Base-by-base conservation (phyloP, 2,329 filamentous ascomycete genomes). In the Diaporthe sp. region DNA sequence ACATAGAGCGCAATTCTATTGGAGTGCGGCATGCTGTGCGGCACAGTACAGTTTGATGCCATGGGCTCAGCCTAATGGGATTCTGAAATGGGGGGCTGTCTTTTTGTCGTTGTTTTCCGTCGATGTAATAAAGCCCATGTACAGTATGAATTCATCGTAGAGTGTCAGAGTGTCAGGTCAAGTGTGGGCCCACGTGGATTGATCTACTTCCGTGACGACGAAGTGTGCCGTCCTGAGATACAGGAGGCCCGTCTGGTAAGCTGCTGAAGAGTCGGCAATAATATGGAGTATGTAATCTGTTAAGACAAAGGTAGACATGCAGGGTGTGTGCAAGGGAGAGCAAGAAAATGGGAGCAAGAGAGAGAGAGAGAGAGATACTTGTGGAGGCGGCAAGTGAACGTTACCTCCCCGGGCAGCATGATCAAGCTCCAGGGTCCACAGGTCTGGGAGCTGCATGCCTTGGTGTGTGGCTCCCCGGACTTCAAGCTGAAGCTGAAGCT, bases 401-500 rank as follows among this genome's bases (percentile, higher is more conserved):
- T 68, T 68, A 68, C 65, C 19, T 55, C 28, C 37, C 37, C 37
- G 12, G 31, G 55, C 31, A 37, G 17, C 58, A 61, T 12, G 34
- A 4, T 61, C 12, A 17, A 42, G 37, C 37, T 60, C 34, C 22
- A 25, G 44, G 46, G 31, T 42, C 31, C 12, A 53, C 39, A 25
- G 39, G 42, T 22, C 25, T 62, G 39, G 60, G 7, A 61, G 60
- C 60, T 62, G 61, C 39, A 65, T 12, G 57, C 57, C 22, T 34
- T 25, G 22, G 6, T 31, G 42, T 42, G 60, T 37, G 13, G 15
- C 34, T 46, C 46, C 46, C 13, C 44, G 19, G 31, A 28, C n/a
- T n/a, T 37, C 17, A 53, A 67, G 42, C 61, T 67, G 61, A 46
- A 42, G 37, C 60, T 44, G 60, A 49, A 46, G 61, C 39, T 31